Evolutionary conservation across 1,284 basidiomycete species (phyloP), one percentile per base, ranked within the genome.

Genomic region (Termitomyces sp.): DNA sequence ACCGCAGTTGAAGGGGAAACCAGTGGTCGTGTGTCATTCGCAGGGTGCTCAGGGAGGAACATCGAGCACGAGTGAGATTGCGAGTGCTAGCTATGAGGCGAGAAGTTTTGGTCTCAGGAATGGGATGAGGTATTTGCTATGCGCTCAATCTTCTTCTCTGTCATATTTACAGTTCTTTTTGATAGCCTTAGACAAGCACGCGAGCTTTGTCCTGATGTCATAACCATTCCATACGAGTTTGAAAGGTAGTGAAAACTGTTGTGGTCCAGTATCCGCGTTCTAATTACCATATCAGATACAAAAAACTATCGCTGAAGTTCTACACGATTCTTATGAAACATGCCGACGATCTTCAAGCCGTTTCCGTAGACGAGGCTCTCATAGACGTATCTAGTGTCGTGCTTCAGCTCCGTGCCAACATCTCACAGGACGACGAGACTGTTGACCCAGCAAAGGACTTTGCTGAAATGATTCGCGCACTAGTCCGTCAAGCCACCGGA

Each of bases 321-420:
- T 99, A 99, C 70, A 91, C 91, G 1, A 88, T 97, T 52, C 77
- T 99, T 19, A 90, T 98, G 80, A 75, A 80, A 0, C 86, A 92
- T 63, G 90, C 93, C 4, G 94, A 98, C 64, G 92, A 95, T 60
- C 77, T 98, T 3, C 88, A 98, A 72, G 94, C 95, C 0, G 95
- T 98, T 1, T 96, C 93, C 5, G 90, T 99, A 1, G 96, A 99
- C 62, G 96, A 99, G 69, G 95, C 94, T 0, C 78, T 98, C 9
- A 83, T 98, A 57, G 95, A 98, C 55, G 92, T 95, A 4, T 88
- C 91, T 0, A 81, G 73, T 8, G 81, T 82, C 0, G 82, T 92
- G 41, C 79, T 67, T 38, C 75, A 76, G 57, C 71, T 79, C 13
- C 68, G 65, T 12, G 58, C 62, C 12, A 67, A 66, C 51, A 63